phyloP scores from a whole-genome alignment of 495 filamentous ascomycete genomes.

The Aspergillus olivimuriae region DNA sequence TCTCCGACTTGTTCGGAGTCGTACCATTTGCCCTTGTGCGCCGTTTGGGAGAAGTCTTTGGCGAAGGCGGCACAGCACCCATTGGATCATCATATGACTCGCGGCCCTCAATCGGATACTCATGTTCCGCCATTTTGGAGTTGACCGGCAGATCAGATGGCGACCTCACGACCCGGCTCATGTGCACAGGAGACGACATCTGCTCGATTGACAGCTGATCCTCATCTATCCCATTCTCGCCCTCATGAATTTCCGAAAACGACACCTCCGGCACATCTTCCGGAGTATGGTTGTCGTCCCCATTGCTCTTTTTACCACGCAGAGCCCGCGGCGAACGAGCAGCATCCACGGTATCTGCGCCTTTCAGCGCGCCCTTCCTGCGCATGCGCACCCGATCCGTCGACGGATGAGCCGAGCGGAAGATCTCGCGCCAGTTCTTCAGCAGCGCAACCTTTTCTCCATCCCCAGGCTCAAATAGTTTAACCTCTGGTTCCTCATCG shows the following conservation, averaged over 20 bases:
- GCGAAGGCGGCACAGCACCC: constrained; percentile 11
- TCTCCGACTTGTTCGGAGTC: not conserved
- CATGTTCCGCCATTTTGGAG: constrained; percentile 9
- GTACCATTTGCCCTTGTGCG: not conserved
- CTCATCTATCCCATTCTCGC: too few relatives aligned
- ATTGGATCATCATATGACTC: constrained; percentile 13
- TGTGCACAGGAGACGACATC: constrained; percentile 3
- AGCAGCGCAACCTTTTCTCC: constrained; percentile 41
- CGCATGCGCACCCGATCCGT: constrained; percentile 22
- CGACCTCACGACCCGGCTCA: constrained; percentile 3
- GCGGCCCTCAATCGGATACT: constrained; percentile 16
- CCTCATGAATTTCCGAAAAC: too few relatives aligned
- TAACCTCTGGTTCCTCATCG: constrained; percentile 21
- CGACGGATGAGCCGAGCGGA: constrained; percentile 32
- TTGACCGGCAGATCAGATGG: constrained; percentile 4
- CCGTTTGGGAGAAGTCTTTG: constrained; percentile 2
- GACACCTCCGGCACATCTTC: too few relatives aligned
- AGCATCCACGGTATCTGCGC: constrained; percentile 2
- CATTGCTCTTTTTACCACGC: too few relatives aligned
- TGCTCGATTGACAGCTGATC: not conserved
- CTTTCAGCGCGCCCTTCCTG: constrained; percentile 1
- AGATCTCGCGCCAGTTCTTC: constrained; percentile 47
- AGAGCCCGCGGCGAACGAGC: too few relatives aligned
- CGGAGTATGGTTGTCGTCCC: too few relatives aligned
- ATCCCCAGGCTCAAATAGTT: constrained; percentile 32